Conservation (phyloP, 192 early-diverging fungal species). For the Coemansia sp. region DNA sequence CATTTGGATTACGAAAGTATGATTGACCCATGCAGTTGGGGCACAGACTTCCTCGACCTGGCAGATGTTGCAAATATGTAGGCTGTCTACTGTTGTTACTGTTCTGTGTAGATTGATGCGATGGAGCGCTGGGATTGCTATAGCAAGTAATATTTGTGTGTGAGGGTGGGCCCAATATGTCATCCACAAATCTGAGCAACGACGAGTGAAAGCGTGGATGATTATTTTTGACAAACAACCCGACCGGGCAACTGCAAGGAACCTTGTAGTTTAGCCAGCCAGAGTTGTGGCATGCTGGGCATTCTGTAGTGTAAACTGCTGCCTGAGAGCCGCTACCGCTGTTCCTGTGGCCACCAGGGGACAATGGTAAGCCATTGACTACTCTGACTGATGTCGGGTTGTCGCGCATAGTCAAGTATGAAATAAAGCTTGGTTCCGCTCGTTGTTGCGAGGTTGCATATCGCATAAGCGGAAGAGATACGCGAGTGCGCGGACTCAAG, state of each 20-base stretch:
- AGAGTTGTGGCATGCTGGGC: slow-evolving; percentile 31
- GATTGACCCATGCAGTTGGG: slow-evolving; percentile 39
- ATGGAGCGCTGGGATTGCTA: background rate
- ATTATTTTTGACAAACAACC: slow-evolving; percentile 7
- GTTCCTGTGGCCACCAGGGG: background rate
- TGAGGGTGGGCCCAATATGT: slow-evolving; percentile 20
- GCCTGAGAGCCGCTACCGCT: background rate
- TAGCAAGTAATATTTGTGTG: background rate
- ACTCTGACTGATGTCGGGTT: slow-evolving; percentile 15
- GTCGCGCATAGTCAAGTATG: slow-evolving; percentile 25
- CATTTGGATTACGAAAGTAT: slow-evolving; percentile 32
- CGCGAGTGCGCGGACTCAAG: slow-evolving; percentile 19
- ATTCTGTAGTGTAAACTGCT: slow-evolving; percentile 8
- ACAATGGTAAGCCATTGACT: slow-evolving; percentile 2
- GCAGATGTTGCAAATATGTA: slow-evolving; percentile 19
- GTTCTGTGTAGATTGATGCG: background rate
- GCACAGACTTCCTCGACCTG: slow-evolving; percentile 31
- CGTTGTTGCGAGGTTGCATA: slow-evolving; percentile 4
- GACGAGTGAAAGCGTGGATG: slow-evolving; percentile 23
- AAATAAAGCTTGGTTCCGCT: background rate
- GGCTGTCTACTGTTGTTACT: background rate
- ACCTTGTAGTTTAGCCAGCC: slow-evolving; percentile 24
- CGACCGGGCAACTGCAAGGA: slow-evolving; percentile 30
- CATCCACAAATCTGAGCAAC: slow-evolving; percentile 32
- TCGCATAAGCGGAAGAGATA: slow-evolving; percentile 17